Percentiles rank a stretch among this genome's conserved stretches.
Evolutionary conservation across 306 rosid genomes (phyloP).

Genomic region (Castanea mollissima): DNA sequence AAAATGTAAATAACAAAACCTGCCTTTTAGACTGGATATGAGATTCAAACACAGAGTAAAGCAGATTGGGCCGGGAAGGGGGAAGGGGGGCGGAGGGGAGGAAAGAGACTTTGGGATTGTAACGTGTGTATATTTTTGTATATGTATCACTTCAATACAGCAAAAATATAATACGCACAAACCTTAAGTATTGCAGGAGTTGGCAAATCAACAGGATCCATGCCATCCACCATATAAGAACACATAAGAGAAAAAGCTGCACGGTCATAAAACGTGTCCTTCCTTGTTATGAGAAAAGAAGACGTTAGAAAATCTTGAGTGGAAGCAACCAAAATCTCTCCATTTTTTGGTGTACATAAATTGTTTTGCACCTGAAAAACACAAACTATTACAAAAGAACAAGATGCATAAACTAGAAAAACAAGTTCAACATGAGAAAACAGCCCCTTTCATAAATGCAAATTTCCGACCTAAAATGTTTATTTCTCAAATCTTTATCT

Average conservation of each 20-base stretch:
- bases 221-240: conserved; percentile 85
- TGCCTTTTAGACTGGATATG: neutral
- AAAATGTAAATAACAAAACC: neutral
- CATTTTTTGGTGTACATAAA: conserved; percentile 96
- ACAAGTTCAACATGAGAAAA: neutral
- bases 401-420: conserved; percentile 10
- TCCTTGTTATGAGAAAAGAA: conserved; percentile 87
- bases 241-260: conserved; percentile 83
- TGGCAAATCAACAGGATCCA: conserved; percentile 82
- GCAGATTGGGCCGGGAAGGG: neutral
- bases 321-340: conserved; percentile 95
- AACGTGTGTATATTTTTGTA: neutral
- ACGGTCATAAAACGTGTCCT: conserved; percentile 96
- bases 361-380: conserved; percentile 84
- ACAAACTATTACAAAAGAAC: conserved; percentile 16
- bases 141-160: neutral
- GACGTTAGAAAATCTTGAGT: conserved; percentile 96
- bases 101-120: neutral
- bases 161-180: conserved; percentile 15
- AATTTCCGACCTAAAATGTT: too few relatives aligned
- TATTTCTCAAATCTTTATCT: too few relatives aligned
- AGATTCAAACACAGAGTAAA: neutral
- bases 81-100: too few relatives aligned
- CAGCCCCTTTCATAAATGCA: neutral
- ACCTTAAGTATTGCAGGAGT: conserved; percentile 93